These are phyloP conservation scores for Amaranthus cruentus DNA, from an alignment of 148 eudicot genomes.

Conservation along the genomic window DNA sequence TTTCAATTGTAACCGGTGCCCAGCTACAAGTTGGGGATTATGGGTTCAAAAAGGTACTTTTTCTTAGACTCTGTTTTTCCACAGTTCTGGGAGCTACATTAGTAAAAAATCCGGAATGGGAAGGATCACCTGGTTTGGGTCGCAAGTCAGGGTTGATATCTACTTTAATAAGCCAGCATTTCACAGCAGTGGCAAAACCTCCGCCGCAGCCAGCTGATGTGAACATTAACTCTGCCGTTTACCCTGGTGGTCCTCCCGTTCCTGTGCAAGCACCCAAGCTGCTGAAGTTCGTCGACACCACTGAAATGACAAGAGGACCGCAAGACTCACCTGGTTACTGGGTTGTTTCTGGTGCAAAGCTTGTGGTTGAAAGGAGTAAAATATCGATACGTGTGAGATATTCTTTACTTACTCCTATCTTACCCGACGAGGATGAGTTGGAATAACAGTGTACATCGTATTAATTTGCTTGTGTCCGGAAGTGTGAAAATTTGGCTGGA, in stretches of 20 bases:
- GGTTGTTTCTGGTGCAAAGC: slow-evolving; percentile 95
- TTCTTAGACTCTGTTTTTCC: slow-evolving; percentile 77
- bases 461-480: neutral
- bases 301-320: slow-evolving; percentile 97
- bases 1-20: slow-evolving; percentile 91
- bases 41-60: slow-evolving; percentile 79
- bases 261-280: slow-evolving; percentile 83
- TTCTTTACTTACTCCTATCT: slow-evolving; percentile 61
- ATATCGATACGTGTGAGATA: slow-evolving; percentile 80
- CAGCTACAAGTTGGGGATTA: slow-evolving; percentile 74
- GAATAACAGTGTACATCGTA: slow-evolving; percentile 23
- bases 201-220: slow-evolving; percentile 88
- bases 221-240: slow-evolving; percentile 91
- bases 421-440: slow-evolving; percentile 68
- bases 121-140: slow-evolving; percentile 82
- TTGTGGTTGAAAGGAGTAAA: slow-evolving; percentile 82
- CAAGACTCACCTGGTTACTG: slow-evolving; percentile 96
- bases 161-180: slow-evolving; percentile 83
- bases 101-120: slow-evolving; percentile 90
- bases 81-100: slow-evolving; percentile 62
- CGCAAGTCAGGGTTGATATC: slow-evolving; percentile 96
- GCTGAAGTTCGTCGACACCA: slow-evolving; percentile 77
- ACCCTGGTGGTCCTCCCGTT: slow-evolving; percentile 96
- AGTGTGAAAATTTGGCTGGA: neutral
- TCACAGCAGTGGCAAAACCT: slow-evolving; percentile 71